Evolutionary conservation across 2,329 filamentous ascomycete genomes (phyloP), one percentile per base, ranked within the genome.

Genomic region (Didymella exigua): DNA sequence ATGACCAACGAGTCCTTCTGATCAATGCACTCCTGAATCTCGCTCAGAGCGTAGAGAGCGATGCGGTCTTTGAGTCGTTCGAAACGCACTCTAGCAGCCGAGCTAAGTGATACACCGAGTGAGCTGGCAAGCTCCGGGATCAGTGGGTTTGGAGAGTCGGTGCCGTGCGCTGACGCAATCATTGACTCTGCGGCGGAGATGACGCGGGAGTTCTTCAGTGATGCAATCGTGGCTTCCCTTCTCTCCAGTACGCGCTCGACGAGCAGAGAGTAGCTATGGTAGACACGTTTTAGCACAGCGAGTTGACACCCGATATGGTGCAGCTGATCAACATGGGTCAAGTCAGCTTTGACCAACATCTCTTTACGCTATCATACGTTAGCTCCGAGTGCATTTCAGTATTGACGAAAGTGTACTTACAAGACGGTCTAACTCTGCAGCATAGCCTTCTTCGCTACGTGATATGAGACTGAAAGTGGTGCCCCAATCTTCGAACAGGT

Each of bases 1-100:
- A 84, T 83, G 3, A 89, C 86, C 23, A 92, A 76, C 0, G 85
- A 85, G 23, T 88, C 86, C 68, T 90, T 91, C 71, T 91, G 88
- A 24, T 84, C 84, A 19, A 91, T 73, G 54, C 84, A 85, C 63
- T 86, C 85, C 45, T 83, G 77, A 23, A 87, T 85, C 53, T 86
- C 84, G 62, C 81, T 84, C 34, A 88, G 70, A 56, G 87, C 86
- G 43, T 88, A 81, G 34, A 86, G 76, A 50, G 82, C 77, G 49
- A 88, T 79, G 37, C 84, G 79, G 62, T 87, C 83, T 56, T 81
- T 79, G 2, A 89, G 75, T 6, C 86, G 76, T 48, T 84, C 78
- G 63, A 89, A 88, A 2, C 86, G 79, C 24, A 82, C 81, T 14
- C 80, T 71, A 0, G 86, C 84, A 0, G 83, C 77, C 1, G 76